phyloP scores from a whole-genome alignment of 148 eudicot species.

The Talinum fruticosum region DNA sequence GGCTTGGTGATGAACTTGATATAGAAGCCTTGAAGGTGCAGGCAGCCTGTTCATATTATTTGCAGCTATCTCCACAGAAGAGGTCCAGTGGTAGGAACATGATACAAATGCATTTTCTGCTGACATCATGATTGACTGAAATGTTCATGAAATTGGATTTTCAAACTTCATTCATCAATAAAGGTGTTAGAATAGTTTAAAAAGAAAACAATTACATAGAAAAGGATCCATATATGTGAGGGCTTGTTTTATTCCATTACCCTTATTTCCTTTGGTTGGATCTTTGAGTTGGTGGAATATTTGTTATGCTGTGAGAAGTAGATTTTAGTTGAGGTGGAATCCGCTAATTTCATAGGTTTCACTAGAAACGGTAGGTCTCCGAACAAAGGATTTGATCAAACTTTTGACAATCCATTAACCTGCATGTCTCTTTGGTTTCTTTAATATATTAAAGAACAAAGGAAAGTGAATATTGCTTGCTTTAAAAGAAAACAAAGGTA shows the following conservation, averaged over 20 bases:
- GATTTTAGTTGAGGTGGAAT: background rate
- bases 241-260: background rate
- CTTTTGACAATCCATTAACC: background rate
- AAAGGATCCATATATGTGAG: background rate
- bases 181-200: background rate
- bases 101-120: slow-evolving; percentile 5
- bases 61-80: slow-evolving; percentile 59
- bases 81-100: slow-evolving; percentile 59
- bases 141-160: background rate
- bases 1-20: slow-evolving; percentile 45
- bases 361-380: background rate
- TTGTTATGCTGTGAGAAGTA: background rate
- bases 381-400: slow-evolving; percentile 1
- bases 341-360: background rate
- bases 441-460: background rate
- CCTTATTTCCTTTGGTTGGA: background rate
- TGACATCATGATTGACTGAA: slow-evolving; percentile 7
- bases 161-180: background rate
- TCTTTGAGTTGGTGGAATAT: background rate
- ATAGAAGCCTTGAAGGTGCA: slow-evolving; percentile 62
- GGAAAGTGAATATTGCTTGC: background rate
- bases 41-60: slow-evolving; percentile 78
- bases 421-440: background rate
- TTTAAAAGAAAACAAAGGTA: background rate
- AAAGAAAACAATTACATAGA: background rate